A percentile compares a stretch with the other conserved stretches of the same genome.
Evolutionary conservation across 2,329 filamentous ascomycete genomes (phyloP).

Genomic region (Fonsecaea monophora): DNA sequence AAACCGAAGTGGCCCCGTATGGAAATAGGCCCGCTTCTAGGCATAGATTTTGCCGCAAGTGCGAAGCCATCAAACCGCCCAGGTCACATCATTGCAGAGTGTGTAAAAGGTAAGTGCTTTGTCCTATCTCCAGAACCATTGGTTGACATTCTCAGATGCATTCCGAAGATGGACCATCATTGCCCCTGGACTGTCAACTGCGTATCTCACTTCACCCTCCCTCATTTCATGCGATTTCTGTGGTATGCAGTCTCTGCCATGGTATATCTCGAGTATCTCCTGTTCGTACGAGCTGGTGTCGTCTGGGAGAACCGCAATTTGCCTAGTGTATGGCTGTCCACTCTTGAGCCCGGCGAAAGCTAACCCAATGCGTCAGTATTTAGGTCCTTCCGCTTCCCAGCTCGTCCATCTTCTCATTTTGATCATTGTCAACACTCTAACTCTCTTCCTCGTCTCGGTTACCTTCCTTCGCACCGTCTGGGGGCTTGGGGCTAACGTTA

Average conservation of each 20-base stretch:
- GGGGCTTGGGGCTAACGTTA: constrained; percentile 64
- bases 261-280: constrained; percentile 61
- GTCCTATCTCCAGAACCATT: background rate
- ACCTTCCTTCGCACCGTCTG: constrained; percentile 63
- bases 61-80: constrained; percentile 66
- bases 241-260: constrained; percentile 66
- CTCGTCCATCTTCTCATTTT: constrained; percentile 64
- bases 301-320: constrained; percentile 63
- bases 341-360: constrained; percentile 19
- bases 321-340: constrained; percentile 58
- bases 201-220: constrained; percentile 69
- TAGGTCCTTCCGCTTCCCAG: constrained; percentile 62
- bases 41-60: constrained; percentile 66
- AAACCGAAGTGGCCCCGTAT: constrained; percentile 27
- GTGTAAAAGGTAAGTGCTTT: constrained; percentile 60
- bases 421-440: constrained; percentile 61
- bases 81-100: constrained; percentile 70
- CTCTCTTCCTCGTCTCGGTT: constrained; percentile 62
- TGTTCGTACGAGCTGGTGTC: constrained; percentile 59
- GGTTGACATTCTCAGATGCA: constrained; percentile 55
- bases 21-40: constrained; percentile 40
- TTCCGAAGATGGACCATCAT: constrained; percentile 72
- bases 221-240: constrained; percentile 70
- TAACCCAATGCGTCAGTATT: constrained; percentile 54
- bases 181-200: constrained; percentile 72